These are phyloP conservation scores for Ophiostoma ips DNA, from an alignment of 2,329 filamentous ascomycete genomes.

Conservation along the genomic window DNA sequence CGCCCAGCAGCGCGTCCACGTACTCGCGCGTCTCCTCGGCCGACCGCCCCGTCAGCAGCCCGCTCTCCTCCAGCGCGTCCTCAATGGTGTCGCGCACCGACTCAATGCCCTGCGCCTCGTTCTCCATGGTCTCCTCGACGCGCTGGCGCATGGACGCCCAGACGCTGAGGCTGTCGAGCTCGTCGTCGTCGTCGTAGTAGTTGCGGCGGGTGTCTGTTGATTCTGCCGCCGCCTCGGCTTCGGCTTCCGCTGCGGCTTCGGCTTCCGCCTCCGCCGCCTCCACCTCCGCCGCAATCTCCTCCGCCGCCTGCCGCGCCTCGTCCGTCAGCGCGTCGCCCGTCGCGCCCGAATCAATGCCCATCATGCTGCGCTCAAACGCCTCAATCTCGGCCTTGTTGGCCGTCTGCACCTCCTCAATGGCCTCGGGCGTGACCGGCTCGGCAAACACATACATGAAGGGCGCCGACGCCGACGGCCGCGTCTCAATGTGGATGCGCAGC, in stretches of 20 bases:
- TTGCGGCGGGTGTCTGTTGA: constrained; percentile 2
- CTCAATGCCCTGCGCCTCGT: constrained; percentile 38
- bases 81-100: constrained; percentile 40
- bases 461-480: constrained; percentile 37
- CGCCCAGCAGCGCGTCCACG: constrained; percentile 35
- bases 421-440: constrained; percentile 61
- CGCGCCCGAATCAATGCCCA: constrained; percentile 29
- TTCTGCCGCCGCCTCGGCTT: constrained; percentile 14
- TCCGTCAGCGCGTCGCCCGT: not conserved
- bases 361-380: constrained; percentile 51
- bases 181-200: constrained; percentile 15
- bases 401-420: constrained; percentile 62
- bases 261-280: not conserved
- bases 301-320: not conserved
- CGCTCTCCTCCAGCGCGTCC: constrained; percentile 40
- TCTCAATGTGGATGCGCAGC: constrained; percentile 71
- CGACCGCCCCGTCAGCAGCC: constrained; percentile 32
- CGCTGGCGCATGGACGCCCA: constrained; percentile 42
- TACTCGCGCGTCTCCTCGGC: constrained; percentile 33
- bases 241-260: constrained; percentile 13
- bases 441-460: constrained; percentile 82
- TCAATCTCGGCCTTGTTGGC: constrained; percentile 50
- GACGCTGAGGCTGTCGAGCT: constrained; percentile 19
- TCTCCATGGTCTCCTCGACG: constrained; percentile 43
- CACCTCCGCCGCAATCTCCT: not conserved